These are phyloP conservation scores for Gastroboletus turbinatus DNA, from an alignment of 1,284 basidiomycete species.

Conservation along the genomic window DNA sequence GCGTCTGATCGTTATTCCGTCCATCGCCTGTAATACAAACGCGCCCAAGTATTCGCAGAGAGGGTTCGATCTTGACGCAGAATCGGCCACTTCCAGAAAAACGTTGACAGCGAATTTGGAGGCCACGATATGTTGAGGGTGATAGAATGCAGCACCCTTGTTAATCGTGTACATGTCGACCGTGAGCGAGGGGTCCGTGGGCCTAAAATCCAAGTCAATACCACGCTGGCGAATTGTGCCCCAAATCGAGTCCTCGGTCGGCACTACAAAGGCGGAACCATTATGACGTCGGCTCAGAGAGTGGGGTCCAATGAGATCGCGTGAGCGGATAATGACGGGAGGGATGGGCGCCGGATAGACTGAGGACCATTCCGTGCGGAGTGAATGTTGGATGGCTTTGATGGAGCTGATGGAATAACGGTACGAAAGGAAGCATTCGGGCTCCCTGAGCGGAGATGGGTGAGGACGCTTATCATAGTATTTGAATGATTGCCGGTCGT, in stretches of 20 bases:
- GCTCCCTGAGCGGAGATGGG: neutral
- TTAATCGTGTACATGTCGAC: neutral
- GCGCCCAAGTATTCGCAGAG: conserved; percentile 27
- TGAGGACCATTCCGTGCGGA: conserved; percentile 9
- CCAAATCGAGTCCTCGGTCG: conserved; percentile 20
- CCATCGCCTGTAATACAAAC: conserved; percentile 15
- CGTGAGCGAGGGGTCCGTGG: neutral
- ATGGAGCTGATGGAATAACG: conserved; percentile 11
- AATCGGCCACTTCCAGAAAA: conserved; percentile 17
- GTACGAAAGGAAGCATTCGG: neutral
- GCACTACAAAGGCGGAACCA: conserved; percentile 12
- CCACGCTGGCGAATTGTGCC: conserved; percentile 9
- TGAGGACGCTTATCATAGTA: conserved; percentile 8
- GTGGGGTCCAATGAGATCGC: conserved; percentile 16
- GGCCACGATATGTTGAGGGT: conserved; percentile 19
- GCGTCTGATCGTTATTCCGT: neutral
- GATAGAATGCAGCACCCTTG: conserved; percentile 9
- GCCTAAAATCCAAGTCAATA: conserved; percentile 8
- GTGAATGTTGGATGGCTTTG: conserved; percentile 5
- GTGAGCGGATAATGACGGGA: conserved; percentile 13
- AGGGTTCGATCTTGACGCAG: neutral
- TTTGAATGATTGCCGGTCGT: conserved; percentile 9
- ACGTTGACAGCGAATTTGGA: conserved; percentile 30
- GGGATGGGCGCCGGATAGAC: conserved; percentile 22
- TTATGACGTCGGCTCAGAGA: neutral